These are phyloP conservation scores for Wickerhamiella azymoides DNA, from an alignment of 805 yeast genomes.

Conservation along the genomic window DNA sequence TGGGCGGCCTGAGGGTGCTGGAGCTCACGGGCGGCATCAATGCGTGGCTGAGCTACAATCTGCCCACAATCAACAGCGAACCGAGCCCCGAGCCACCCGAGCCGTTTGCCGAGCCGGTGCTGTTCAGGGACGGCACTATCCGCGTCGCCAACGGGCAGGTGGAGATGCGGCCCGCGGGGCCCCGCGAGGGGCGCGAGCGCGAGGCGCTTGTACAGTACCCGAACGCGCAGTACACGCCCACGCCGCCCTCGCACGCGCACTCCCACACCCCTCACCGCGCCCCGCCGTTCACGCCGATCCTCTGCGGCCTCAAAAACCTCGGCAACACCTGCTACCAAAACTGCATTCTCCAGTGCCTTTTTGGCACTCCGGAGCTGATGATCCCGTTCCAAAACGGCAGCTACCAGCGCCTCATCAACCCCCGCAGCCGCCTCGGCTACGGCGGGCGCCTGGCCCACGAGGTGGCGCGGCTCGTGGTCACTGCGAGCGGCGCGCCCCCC, in stretches of 20 bases:
- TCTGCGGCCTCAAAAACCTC: slow-evolving; percentile 52
- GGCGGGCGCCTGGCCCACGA: slow-evolving; percentile 62
- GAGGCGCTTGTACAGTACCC: neutral
- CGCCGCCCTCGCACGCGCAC: neutral
- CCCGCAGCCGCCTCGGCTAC: slow-evolving; percentile 61
- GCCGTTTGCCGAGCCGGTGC: slow-evolving; percentile 3
- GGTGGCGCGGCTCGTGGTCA: slow-evolving; percentile 46
- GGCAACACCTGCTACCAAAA: slow-evolving; percentile 94
- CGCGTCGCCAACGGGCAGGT: neutral
- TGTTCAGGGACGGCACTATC: neutral
- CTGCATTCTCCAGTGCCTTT: slow-evolving; percentile 72
- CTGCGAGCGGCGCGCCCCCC: slow-evolving; percentile 30
- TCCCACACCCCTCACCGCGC: neutral
- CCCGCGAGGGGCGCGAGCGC: no score
- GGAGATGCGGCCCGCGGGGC: no score
- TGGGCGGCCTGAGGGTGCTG: slow-evolving; percentile 27
- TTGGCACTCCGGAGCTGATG: slow-evolving; percentile 55
- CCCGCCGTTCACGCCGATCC: neutral
- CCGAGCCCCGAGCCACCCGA: slow-evolving; percentile 7
- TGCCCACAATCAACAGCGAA: neutral
- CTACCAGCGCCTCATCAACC: slow-evolving; percentile 55
- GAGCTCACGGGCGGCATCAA: slow-evolving; percentile 44
- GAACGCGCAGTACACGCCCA: neutral
- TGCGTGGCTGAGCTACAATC: slow-evolving; percentile 25
- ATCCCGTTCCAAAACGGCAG: slow-evolving; percentile 46